Percentiles rank a stretch among this genome's conserved stretches.
phyloP scores from a whole-genome alignment of 495 filamentous ascomycete species.

The Chaetomidium leptoderma region DNA sequence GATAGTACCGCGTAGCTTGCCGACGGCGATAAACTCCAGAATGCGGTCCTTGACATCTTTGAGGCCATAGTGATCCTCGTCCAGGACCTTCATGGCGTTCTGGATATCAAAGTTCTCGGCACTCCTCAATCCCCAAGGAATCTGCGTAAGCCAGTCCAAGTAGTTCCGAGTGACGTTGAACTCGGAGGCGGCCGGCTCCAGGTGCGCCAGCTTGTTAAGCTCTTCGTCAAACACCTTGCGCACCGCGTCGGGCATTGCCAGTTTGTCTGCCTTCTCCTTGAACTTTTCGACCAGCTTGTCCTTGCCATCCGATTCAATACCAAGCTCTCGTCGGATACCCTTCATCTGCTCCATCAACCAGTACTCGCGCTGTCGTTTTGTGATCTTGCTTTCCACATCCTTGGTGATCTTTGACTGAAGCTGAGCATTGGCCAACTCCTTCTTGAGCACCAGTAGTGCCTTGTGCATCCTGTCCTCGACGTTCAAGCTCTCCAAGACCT shows the following conservation, averaged over 20 bases:
- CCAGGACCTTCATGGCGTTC: constrained; percentile 83
- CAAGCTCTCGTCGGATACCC: constrained; percentile 92
- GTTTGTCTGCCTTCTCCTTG: constrained; percentile 86
- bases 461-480: constrained; percentile 88
- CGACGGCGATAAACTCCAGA: constrained; percentile 96
- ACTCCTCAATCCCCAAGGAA: constrained; percentile 95
- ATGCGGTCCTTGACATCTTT: constrained; percentile 99
- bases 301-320: constrained; percentile 95
- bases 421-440: constrained; percentile 96
- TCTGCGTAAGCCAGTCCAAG: constrained; percentile 96
- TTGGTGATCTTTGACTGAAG: constrained; percentile 96
- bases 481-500: constrained; percentile 83
- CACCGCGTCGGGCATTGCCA: constrained; percentile 94
- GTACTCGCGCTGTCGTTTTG: constrained; percentile 96
- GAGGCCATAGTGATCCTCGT: constrained; percentile 95
- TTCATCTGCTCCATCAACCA: constrained; percentile 99
- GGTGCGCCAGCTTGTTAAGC: constrained; percentile 89
- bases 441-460: constrained; percentile 86
- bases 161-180: constrained; percentile 99
- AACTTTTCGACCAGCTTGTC: constrained; percentile 97
- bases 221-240: constrained; percentile 98
- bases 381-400: constrained; percentile 96
- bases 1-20: constrained; percentile 93
- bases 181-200: constrained; percentile 92
- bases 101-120: constrained; percentile 94